Percentiles rank a stretch among this genome's conserved stretches.
Conservation (phyloP, 805 yeast genomes). For the Torulaspora microellipsoides region DNA sequence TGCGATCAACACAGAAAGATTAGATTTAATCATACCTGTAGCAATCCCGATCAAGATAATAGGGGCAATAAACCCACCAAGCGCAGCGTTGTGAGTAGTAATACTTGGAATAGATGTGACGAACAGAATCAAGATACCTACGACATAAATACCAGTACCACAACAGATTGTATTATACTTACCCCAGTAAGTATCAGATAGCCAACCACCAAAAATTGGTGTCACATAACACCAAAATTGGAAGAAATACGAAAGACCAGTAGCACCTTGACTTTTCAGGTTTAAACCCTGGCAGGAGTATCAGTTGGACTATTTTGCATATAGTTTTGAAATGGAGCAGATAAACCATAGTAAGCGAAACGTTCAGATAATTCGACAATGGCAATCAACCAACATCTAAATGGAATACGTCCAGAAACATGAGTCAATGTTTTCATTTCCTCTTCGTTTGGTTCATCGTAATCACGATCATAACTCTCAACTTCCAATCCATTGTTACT, state of each 20-base stretch:
- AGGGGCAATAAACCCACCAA: slow-evolving; percentile 53
- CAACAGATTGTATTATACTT: slow-evolving; percentile 63
- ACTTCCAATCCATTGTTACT: slow-evolving; percentile 7
- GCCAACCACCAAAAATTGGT: slow-evolving; percentile 70
- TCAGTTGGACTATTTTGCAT: slow-evolving; percentile 53
- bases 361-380: slow-evolving; percentile 77
- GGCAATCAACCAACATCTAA: slow-evolving; percentile 48
- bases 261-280: slow-evolving; percentile 58
- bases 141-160: slow-evolving; percentile 53
- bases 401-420: slow-evolving; percentile 44
- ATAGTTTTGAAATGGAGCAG: slow-evolving; percentile 74
- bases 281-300: slow-evolving; percentile 51
- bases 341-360: slow-evolving; percentile 73
- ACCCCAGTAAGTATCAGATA: slow-evolving; percentile 73
- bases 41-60: slow-evolving; percentile 60
- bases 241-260: slow-evolving; percentile 68
- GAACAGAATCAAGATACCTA: slow-evolving; percentile 61
- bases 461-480: slow-evolving; percentile 1
- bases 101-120: slow-evolving; percentile 61
- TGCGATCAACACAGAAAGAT: slow-evolving; percentile 65
- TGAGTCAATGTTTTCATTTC: slow-evolving; percentile 29
- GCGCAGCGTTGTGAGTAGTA: slow-evolving; percentile 47
- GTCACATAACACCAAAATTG: slow-evolving; percentile 81
- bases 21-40: slow-evolving; percentile 77
- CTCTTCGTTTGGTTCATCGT: slow-evolving; percentile 29